Conservation (phyloP, 148 eudicot species). For the Silene conica region DNA sequence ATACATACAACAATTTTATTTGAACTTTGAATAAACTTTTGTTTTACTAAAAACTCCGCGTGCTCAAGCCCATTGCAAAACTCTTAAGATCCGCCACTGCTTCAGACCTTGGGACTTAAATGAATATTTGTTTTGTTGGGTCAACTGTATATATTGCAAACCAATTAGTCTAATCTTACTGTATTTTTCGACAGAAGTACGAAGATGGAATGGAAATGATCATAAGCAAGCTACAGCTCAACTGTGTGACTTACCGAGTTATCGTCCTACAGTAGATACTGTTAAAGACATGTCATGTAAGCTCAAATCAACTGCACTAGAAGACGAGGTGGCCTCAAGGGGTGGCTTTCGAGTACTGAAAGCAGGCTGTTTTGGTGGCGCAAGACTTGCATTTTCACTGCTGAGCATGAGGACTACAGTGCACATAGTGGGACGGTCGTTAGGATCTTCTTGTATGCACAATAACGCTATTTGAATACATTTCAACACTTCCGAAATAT, state of each 20-base stretch:
- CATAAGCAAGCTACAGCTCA: not conserved
- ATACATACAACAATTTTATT: no score
- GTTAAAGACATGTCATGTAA: constrained; percentile 1
- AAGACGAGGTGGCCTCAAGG: constrained; percentile 19
- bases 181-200: no score
- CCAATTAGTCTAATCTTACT: no score
- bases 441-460: constrained; percentile 27
- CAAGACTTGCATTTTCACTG: constrained; percentile 18
- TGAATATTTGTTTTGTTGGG: no score
- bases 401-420: constrained; percentile 20
- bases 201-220: not conserved
- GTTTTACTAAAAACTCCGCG: no score
- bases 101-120: no score
- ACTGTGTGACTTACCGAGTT: no score
- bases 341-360: constrained; percentile 11
- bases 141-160: no score
- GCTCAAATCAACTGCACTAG: constrained; percentile 19
- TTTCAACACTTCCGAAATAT: constrained; percentile 14
- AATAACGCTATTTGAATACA: constrained; percentile 25
- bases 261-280: no score
- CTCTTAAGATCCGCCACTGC: no score
- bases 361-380: constrained; percentile 25
- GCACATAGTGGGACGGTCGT: constrained; percentile 25
- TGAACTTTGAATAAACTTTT: no score
- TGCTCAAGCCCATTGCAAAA: no score